A percentile compares a stretch with the other conserved stretches of the same genome.
phyloP scores from a whole-genome alignment of 441 rosid species.

The Adansonia madagascariensis region DNA sequence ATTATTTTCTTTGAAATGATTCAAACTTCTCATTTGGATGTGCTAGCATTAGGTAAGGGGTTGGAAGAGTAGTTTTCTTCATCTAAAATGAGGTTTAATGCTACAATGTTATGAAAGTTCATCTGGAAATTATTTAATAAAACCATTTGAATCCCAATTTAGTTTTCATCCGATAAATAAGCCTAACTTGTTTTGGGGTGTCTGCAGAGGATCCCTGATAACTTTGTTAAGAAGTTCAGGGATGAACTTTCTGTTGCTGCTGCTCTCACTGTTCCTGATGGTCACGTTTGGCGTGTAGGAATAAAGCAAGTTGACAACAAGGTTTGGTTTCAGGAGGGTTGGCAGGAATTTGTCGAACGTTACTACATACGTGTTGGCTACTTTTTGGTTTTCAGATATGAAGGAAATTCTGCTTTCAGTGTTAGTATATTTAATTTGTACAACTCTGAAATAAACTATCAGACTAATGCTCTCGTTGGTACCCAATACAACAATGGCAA shows the following conservation, averaged over 20 bases:
- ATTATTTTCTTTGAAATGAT: neutral
- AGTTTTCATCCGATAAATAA: slow-evolving; percentile 12
- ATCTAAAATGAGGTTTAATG: neutral
- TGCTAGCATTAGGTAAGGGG: slow-evolving; percentile 2
- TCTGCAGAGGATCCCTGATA: slow-evolving; percentile 95
- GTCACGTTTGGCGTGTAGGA: slow-evolving; percentile 86
- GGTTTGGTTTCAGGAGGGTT: slow-evolving; percentile 90
- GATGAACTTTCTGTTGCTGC: slow-evolving; percentile 77
- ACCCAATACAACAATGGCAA: slow-evolving; percentile 53
- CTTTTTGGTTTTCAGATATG: slow-evolving; percentile 89
- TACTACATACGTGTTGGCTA: slow-evolving; percentile 82
- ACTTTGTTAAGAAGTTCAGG: slow-evolving; percentile 79
- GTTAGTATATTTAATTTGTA: slow-evolving; percentile 87
- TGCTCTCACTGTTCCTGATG: slow-evolving; percentile 85
- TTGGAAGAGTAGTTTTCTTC: neutral
- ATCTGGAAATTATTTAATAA: slow-evolving; percentile 10
- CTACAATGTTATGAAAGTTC: slow-evolving; percentile 11
- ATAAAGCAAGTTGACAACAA: slow-evolving; percentile 74
- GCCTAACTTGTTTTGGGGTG: slow-evolving; percentile 33
- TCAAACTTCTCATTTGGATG: neutral
- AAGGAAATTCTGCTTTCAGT: slow-evolving; percentile 80
- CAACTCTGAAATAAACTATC: slow-evolving; percentile 84
- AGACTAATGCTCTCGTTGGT: slow-evolving; percentile 51
- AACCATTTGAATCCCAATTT: slow-evolving; percentile 10
- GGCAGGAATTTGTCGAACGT: slow-evolving; percentile 92